Base-by-base conservation (phyloP, 2,329 filamentous ascomycete species). In the Hirsutella rhossiliensis region DNA sequence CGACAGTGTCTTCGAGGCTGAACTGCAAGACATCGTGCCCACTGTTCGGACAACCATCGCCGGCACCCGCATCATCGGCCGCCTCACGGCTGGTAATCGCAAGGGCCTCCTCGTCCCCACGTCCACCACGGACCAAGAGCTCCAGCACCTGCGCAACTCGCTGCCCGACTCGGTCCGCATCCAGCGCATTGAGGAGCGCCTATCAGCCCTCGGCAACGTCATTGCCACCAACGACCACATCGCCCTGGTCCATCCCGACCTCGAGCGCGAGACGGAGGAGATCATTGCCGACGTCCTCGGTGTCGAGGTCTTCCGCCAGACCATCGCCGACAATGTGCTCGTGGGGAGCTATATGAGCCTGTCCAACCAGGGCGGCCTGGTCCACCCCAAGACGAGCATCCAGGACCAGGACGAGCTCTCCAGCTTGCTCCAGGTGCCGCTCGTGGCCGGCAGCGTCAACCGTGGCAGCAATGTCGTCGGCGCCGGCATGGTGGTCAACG, bases 391-490 rank as follows among this genome's bases (percentile, higher is more conserved):
- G 75, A 97, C 92, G 36, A 84, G 79, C 53, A 92, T 97, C 60
- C 87, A 95, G 67, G 92, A 98, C 65, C 92, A 98, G 74, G 92
- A 98, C 63, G 92, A 98, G 72, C 78, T 98, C 52, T 89, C 84
- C 50, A 89, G 83, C 59, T 70, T 98, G 66, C 75, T 98, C 50
- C 90, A 97, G 68, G 90, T 98, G 32, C 92, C 92, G 13, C 80
- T 98, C 6, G 92, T 98, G 1, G 92, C 92, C 4, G 92, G 92
- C 37, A 87, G 80, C 60, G 84, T 98, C 50, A 98, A 98, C 69
- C 79, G 92, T 51, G 92, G 92, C 49, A 88, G 82, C 60, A 82
- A 87, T 48, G 89, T 98, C 28, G 89, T 98, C n/a, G 92, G 92
- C 45, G 92, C 90, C 41, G 62, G 62, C 50, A 64, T 66, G 61